Evolutionary conservation across 2,329 filamentous ascomycete species (phyloP).

Genomic region (Zasmidium angulare): DNA sequence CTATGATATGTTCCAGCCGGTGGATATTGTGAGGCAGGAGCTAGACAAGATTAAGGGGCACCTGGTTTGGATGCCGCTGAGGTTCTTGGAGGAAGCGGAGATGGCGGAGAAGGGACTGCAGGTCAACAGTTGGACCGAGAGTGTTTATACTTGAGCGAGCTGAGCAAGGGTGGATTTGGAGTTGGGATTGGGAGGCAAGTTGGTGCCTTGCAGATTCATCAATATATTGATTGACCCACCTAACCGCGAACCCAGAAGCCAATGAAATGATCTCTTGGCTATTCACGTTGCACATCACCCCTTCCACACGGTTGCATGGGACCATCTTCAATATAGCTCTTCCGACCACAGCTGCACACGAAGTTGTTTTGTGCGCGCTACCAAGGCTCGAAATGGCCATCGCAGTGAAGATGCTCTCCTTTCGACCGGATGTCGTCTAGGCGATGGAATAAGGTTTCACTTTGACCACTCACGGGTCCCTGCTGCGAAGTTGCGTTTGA

Average conservation of each 20-base stretch:
- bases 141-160: slow-evolving; percentile 74
- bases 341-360: background rate
- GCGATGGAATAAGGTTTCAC: background rate
- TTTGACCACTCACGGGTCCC: background rate
- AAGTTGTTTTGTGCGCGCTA: background rate
- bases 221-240: background rate
- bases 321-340: background rate
- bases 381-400: background rate
- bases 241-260: background rate
- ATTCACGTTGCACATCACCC: background rate
- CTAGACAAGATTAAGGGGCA: slow-evolving; percentile 77
- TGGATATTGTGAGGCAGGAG: slow-evolving; percentile 70
- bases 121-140: slow-evolving; percentile 84
- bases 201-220: too few relatives aligned
- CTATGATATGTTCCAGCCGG: slow-evolving; percentile 74
- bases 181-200: too few relatives aligned
- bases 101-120: slow-evolving; percentile 89
- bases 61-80: slow-evolving; percentile 91
- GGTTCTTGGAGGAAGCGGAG: slow-evolving; percentile 77
- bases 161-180: too few relatives aligned
- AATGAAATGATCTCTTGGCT: background rate
- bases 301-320: background rate
- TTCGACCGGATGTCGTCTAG: too few relatives aligned
- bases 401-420: background rate
- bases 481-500: background rate